A percentile compares a stretch with the other conserved stretches of the same genome.
Conservation (phyloP, 2,329 filamentous ascomycete species). For the Talaromyces sp. region DNA sequence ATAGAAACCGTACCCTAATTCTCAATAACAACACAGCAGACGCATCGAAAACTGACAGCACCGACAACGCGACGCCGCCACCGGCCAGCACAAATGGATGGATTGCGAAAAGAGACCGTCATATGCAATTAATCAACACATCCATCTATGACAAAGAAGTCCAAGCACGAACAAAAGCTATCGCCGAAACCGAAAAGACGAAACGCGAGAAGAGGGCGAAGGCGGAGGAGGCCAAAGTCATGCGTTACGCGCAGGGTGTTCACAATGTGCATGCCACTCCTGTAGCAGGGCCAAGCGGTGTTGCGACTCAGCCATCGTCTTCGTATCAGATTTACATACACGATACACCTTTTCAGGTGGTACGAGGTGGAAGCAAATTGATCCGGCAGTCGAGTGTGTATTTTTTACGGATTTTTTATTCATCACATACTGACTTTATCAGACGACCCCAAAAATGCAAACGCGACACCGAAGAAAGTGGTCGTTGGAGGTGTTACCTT, state of each 20-base stretch:
- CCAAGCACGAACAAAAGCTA: conserved; percentile 65
- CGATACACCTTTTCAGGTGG: conserved; percentile 70
- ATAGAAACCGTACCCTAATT: conserved; percentile 62
- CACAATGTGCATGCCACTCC: conserved; percentile 18
- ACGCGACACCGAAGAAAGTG: conserved; percentile 70
- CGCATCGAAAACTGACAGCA: conserved; percentile 8
- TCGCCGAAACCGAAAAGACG: conserved; percentile 61
- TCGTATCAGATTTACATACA: conserved; percentile 65
- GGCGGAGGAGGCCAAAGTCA: conserved; percentile 46
- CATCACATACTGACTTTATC: conserved; percentile 44
- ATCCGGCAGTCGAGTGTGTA: conserved; percentile 66
- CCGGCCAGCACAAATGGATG: conserved; percentile 49
- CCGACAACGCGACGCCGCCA: conserved; percentile 11
- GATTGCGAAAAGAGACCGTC: conserved; percentile 70
- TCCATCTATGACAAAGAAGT: conserved; percentile 72
- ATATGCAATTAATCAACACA: conserved; percentile 79
- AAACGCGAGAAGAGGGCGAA: conserved; percentile 56
- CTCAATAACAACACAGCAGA: conserved; percentile 50
- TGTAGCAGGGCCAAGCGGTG: conserved; percentile 24
- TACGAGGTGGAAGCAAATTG: conserved; percentile 78
- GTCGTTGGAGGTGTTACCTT: conserved; percentile 75
- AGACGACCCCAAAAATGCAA: conserved; percentile 59
- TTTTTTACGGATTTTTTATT: background rate
- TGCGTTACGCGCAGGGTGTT: conserved; percentile 37
- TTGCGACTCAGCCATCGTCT: conserved; percentile 34